phyloP scores from a whole-genome alignment of 2,329 filamentous ascomycete species.

The Emergomyces orientalis region DNA sequence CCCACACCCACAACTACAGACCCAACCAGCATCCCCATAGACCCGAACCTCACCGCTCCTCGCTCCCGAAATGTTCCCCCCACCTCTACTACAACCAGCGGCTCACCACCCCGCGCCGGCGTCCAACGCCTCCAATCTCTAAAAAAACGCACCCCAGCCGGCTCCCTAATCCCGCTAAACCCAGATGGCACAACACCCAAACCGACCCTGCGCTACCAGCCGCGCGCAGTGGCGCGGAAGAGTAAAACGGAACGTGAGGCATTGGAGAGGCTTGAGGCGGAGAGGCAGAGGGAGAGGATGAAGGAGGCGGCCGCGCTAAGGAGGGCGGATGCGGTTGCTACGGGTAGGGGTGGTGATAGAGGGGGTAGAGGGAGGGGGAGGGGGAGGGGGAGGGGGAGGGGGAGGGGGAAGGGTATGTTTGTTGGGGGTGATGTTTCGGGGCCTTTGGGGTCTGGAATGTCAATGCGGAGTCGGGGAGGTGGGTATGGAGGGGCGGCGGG shows the following conservation, averaged over 20 bases:
- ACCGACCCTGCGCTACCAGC: constrained; percentile 36
- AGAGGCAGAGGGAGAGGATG: constrained; percentile 32
- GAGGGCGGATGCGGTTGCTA: constrained; percentile 2
- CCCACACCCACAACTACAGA: constrained; percentile 26
- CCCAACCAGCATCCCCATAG: constrained; percentile 22
- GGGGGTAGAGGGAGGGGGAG: constrained; percentile 24
- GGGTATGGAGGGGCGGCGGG: constrained; percentile 23
- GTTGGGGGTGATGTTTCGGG: constrained; percentile 14
- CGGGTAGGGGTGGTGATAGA: constrained; percentile 20
- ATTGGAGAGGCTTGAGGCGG: constrained; percentile 34
- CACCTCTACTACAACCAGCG: constrained; percentile 8
- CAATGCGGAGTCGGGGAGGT: constrained; percentile 18
- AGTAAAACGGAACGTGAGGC: constrained; percentile 40
- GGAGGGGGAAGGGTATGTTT: constrained; percentile 20
- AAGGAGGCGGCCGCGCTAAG: constrained; percentile 30
- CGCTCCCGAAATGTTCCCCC: constrained; percentile 5
- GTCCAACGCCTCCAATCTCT: constrained; percentile 37
- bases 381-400: constrained; percentile 23
- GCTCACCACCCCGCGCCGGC: constrained; percentile 10
- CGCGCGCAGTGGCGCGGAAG: constrained; percentile 33
- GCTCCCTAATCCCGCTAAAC: constrained; percentile 28
- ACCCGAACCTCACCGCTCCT: not conserved
- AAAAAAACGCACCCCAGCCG: constrained; percentile 30
- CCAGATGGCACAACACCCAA: constrained; percentile 26
- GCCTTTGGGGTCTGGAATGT: not conserved